Base-by-base conservation (phyloP, 164 flowering plant species). In the Vitis riparia region DNA sequence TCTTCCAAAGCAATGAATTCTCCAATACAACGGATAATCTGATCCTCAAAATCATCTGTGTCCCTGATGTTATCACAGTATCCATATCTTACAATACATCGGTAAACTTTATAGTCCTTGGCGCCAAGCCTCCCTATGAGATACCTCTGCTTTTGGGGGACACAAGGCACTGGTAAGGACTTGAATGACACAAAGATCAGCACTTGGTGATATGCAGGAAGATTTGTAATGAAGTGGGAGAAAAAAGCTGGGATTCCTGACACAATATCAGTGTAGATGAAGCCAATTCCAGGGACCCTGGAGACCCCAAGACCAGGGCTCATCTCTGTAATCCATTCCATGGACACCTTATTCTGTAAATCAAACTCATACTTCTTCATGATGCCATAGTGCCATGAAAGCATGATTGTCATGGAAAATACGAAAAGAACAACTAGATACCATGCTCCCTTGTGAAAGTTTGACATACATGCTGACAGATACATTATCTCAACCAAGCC, bases 191-290 rank as follows among this genome's bases (percentile, higher is more conserved):
- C 89, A 49, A 90, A 88, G 27, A 92, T 76, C 17, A 92, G 77
- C 12, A 90, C 84, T 73, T 84, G 82, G 68, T 92, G 97, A 65
- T 77, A 89, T 16, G 97, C 91, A 63, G 97, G 94, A 48, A 91
- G 83, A 68, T 89, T 87, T 1, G 92, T 84, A 63, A 91, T 75
- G 72, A 91, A 89, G 73, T 91, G 94, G 55, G 88, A 77, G 77
- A 91, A 91, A 77, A 88, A 81, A 17, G 90, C 83, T 6, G 97
- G 94, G 37, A 90, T 77, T 67, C 94, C 94, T 10, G 83, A 68
- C 8, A 75, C 84, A 51, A 92, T 67, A 68, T 90, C 87, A 5
- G 93, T 78, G 79, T 88, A 84, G 61, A 92, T 82, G 69, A 90
- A 79, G 52, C 94, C 97, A 57, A 92, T 90, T 17, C 94, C 94